Conservation (phyloP, 495 filamentous ascomycete species). For the Rhizodiscina lignyota region DNA sequence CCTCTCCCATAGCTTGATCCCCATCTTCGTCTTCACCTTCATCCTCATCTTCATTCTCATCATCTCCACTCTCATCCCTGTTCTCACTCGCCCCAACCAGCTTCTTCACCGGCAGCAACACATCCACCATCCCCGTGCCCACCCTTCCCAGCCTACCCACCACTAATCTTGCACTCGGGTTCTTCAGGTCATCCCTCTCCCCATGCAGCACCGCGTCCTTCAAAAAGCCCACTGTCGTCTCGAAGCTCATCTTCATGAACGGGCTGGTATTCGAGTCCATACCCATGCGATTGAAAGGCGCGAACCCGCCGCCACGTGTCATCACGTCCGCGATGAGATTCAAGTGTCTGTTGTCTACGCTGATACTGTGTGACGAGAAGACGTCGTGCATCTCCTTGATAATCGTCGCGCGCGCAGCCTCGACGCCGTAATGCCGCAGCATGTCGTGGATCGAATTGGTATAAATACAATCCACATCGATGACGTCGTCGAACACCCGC, state of each 20-base stretch:
- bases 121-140: conserved; percentile 85
- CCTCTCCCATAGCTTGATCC: too few relatives aligned
- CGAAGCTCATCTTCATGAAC: conserved; percentile 96
- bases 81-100: too few relatives aligned
- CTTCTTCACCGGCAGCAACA: conserved; percentile 65
- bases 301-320: conserved; percentile 77
- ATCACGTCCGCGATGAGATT: conserved; percentile 95
- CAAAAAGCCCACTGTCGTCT: conserved; percentile 87
- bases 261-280: conserved; percentile 68
- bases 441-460: conserved; percentile 88
- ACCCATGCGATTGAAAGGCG: conserved; percentile 80
- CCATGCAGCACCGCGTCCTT: conserved; percentile 79
- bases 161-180: conserved; percentile 77
- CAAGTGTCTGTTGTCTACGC: conserved; percentile 79
- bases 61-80: too few relatives aligned
- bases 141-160: conserved; percentile 64
- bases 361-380: conserved; percentile 85
- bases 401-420: conserved; percentile 75
- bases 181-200: conserved; percentile 75
- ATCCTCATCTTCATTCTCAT: too few relatives aligned
- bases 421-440: conserved; percentile 75
- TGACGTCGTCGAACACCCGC: conserved; percentile 60
- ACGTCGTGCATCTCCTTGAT: conserved; percentile 74
- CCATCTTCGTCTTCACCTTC: too few relatives aligned
- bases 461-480: conserved; percentile 73